Evolutionary conservation across 2,329 filamentous ascomycete genomes (phyloP), one percentile per base, ranked within the genome.

Genomic region (Fusarium transvaalense): DNA sequence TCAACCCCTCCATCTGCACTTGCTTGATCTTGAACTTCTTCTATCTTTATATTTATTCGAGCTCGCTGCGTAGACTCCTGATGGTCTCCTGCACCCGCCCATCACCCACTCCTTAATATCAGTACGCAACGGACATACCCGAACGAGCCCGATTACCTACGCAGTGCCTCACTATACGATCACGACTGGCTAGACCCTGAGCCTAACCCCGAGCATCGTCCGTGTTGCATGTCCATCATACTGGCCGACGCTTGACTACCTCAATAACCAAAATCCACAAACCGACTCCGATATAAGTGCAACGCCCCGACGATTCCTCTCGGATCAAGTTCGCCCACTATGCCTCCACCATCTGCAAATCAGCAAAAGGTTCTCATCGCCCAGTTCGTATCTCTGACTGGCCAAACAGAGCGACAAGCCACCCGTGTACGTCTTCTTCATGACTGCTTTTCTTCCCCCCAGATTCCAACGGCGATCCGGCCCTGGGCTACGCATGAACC

Each of bases 341-440:
- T 82, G 81, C 76, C 80, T 60, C 78, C 78, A 32, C 73, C 76
- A 43, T 77, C 78, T 37, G 64, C 74, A 35, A 68, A 79, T 47
- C 78, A 80, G 64, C 79, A 84, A 70, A 83, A 80, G 76, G 73
- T 76, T 39, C 60, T 82, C 69, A 74, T 80, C 62, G 67, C 74
- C 50, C 78, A 84, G 73, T 85, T 86, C 66, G 73, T 81, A 50
- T 66, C 75, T 50, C 71, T 82, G 46, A 85, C 84, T 13, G 82
- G 82, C 34, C 78, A 80, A 17, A 75, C 76, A 17, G 83, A 84
- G 53, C 80, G 81, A 62, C 78, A 76, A 34, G 83, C 84, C 35
- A 76, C 78, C 59, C 79, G 80, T 76, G 84, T 85, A 80, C 69
- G 82, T 81, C 43, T 55, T 46, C 23, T 37, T 31, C 50, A 58